phyloP scores from a whole-genome alignment of 2,329 filamentous ascomycete genomes.

The Colletotrichum sp. region DNA sequence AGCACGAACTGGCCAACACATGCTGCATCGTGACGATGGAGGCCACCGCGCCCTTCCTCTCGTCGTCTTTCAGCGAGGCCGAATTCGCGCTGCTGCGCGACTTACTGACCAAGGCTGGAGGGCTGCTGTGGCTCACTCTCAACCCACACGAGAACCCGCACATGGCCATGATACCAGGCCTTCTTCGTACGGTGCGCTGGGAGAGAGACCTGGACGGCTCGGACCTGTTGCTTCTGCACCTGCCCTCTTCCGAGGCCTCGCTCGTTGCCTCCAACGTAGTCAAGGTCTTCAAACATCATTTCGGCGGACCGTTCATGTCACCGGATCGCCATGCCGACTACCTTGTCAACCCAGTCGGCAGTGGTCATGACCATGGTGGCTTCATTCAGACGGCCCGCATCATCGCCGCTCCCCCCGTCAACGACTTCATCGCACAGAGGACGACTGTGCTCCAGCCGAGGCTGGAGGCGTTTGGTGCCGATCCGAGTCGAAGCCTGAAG shows the following conservation, averaged over 20 bases:
- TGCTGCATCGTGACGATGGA: not conserved
- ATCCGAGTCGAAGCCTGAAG: slow-evolving; percentile 14
- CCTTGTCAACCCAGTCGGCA: not conserved
- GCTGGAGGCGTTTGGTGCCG: not conserved
- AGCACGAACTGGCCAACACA: not conserved
- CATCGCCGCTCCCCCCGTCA: not conserved
- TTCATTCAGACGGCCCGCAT: not conserved
- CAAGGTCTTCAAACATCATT: not conserved
- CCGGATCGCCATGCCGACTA: not conserved
- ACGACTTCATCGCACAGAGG: not conserved
- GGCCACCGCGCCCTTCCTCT: not conserved
- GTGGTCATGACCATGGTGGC: not conserved
- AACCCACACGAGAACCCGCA: not conserved
- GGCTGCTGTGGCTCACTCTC: not conserved
- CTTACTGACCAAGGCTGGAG: not conserved
- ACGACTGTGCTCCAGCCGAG: not conserved
- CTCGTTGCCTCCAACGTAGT: not conserved
- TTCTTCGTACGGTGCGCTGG: slow-evolving; percentile 2
- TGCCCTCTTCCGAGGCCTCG: not conserved
- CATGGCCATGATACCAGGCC: not conserved
- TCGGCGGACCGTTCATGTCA: not conserved
- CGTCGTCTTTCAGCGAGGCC: not conserved
- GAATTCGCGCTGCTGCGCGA: not conserved
- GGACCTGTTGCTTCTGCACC: not conserved
- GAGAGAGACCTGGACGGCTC: slow-evolving; percentile 1